Conservation (phyloP, 768 basidiomycete genomes). For the Termitomyces sp. region DNA sequence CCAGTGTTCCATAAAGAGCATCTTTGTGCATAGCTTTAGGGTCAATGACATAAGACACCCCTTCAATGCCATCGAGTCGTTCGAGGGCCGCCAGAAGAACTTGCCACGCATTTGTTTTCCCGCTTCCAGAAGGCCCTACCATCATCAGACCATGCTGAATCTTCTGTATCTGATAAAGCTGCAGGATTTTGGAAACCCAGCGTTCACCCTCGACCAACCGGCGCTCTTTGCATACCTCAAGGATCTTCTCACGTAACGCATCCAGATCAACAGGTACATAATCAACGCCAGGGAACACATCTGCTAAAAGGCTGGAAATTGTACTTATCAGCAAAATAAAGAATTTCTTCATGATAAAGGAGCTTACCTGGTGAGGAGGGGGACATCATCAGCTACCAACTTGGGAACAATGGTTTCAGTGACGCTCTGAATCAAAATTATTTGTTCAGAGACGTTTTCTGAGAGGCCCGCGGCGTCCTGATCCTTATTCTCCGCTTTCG, state of each 20-base stretch:
- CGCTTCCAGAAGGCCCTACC: conserved; percentile 96
- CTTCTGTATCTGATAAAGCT: conserved; percentile 98
- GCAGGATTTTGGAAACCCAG: conserved; percentile 94
- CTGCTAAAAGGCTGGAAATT: conserved; percentile 71
- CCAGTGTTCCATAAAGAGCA: conserved; percentile 93
- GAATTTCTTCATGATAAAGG: not conserved
- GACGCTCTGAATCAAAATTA: conserved; percentile 96
- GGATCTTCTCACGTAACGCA: conserved; percentile 78
- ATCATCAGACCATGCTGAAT: conserved; percentile 99
- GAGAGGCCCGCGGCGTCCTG: conserved; percentile 52
- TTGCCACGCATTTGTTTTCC: conserved; percentile 97
- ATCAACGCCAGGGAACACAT: conserved; percentile 96
- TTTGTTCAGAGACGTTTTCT: conserved; percentile 80
- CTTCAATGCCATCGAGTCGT: conserved; percentile 86
- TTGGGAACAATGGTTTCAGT: conserved; percentile 99
- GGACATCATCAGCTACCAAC: conserved; percentile 94
- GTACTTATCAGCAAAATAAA: conserved; percentile 2
- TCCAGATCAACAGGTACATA: conserved; percentile 88
- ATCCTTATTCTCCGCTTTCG: conserved; percentile 32
- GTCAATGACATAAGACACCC: conserved; percentile 94
- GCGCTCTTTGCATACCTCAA: conserved; percentile 80
- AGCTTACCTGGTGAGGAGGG: conserved; percentile 83
- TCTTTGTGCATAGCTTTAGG: conserved; percentile 99
- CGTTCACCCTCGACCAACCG: conserved; percentile 82
- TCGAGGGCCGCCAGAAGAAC: conserved; percentile 89